A percentile compares a stretch with the other conserved stretches of the same genome.
Evolutionary conservation across 345 rosid species (phyloP).

Genomic region (Laguncularia racemosa): DNA sequence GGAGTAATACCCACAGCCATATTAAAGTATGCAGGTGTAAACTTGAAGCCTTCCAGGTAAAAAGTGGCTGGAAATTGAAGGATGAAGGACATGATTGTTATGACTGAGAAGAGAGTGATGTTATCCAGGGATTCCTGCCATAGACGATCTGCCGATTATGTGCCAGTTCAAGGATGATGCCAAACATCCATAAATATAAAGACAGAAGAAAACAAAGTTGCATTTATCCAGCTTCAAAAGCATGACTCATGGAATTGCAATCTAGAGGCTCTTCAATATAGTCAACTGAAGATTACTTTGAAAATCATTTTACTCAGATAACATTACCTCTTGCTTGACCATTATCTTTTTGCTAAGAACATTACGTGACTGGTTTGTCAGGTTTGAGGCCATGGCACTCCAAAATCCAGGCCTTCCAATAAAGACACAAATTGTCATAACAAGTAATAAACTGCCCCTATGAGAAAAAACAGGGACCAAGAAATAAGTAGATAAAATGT

Average conservation of each 20-base stretch:
- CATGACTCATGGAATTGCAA: too few relatives aligned
- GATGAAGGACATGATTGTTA: slow-evolving; percentile 87
- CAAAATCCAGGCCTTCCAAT: slow-evolving; percentile 69
- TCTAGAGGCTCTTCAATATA: too few relatives aligned
- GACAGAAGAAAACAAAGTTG: not conserved
- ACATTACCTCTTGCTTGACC: slow-evolving; percentile 88
- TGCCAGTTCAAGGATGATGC: not conserved
- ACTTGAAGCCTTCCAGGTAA: slow-evolving; percentile 83
- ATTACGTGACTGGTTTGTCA: slow-evolving; percentile 80
- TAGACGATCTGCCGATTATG: not conserved
- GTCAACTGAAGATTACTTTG: too few relatives aligned
- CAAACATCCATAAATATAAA: not conserved
- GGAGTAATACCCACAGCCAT: slow-evolving; percentile 58
- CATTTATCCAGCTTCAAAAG: not conserved
- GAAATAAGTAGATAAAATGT: too few relatives aligned
- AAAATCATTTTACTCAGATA: not conserved
- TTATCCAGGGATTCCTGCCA: slow-evolving; percentile 91
- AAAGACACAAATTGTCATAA: slow-evolving; percentile 2
- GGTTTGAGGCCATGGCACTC: slow-evolving; percentile 93
- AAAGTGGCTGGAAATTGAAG: slow-evolving; percentile 72
- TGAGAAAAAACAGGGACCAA: too few relatives aligned
- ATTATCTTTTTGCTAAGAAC: slow-evolving; percentile 94
- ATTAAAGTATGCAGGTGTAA: slow-evolving; percentile 78
- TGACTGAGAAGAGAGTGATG: slow-evolving; percentile 96
- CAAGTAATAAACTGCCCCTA: not conserved